Base-by-base conservation (phyloP, 129 eudicot genomes). In the Flaveria bidentis region DNA sequence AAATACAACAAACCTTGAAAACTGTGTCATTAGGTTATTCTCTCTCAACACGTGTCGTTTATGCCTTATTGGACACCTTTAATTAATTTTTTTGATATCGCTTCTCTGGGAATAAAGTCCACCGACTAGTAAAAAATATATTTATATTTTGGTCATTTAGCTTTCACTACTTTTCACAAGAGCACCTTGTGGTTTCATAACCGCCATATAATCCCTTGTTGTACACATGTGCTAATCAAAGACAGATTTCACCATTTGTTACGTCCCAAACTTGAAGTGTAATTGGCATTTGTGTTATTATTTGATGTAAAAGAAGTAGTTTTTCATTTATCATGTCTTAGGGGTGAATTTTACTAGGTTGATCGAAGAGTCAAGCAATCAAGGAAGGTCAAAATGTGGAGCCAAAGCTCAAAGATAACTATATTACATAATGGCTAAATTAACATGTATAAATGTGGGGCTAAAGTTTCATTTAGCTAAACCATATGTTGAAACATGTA, bases 1-100 rank as follows among this genome's bases (percentile, higher is more conserved):
- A 75, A 75, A 46, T 46, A 50, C 60, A 62, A 62, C 28, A 25
- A 74, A 74, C 14, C 3, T 22, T 74, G 60, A 74, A 52, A 61
- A 46, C 51, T 15, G n/a, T 58, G 71, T 62, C 62, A 22, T 62
- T 66, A 14, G n/a, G 57, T 25, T 74, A 30, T 58, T 9, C 46
- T 41, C 26, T 42, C 44, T 44, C 57, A 8, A 60, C 69, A 9
- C 69, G 78, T 74, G 61, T 55, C 26, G 49, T 72, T 13, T 52
- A 55, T 55, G 25, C 26, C 20, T 6, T 14, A 55, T 11, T 55
- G 7, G 41, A 36, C 41, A 5, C 41, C 41, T 36, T 36, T 36
- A 36, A 4, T 36, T 36, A 36, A 30, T 30, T 36, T 36, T 33
- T 36, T 36, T 36, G 7, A 36, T 36, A 36, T 36, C 41, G 41